A percentile compares a stretch with the other conserved stretches of the same genome.
Conservation (phyloP, 768 basidiomycete genomes). For the Leccinum barrowsii region DNA sequence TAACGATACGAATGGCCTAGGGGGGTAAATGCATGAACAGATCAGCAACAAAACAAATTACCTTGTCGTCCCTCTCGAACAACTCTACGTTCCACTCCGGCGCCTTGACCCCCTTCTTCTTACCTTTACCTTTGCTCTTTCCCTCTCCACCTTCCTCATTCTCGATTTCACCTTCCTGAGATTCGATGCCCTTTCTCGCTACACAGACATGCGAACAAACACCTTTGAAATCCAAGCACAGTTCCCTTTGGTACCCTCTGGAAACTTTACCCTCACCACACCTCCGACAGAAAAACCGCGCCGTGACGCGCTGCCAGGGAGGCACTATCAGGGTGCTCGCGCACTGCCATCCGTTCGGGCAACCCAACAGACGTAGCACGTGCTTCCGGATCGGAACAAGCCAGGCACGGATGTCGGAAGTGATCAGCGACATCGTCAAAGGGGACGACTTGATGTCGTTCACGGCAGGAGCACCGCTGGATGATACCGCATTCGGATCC, state of each 20-base stretch:
- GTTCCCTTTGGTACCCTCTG: constrained; percentile 34
- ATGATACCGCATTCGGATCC: constrained; percentile 5
- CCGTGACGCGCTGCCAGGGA: constrained; percentile 56
- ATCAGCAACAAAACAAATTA: constrained; percentile 15
- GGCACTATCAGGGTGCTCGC: constrained; percentile 45
- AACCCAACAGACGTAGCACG: constrained; percentile 48
- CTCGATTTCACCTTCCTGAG: not conserved
- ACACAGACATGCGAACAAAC: constrained; percentile 60
- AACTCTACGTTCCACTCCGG: constrained; percentile 44
- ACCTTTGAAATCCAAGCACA: constrained; percentile 52
- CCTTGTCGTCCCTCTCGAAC: constrained; percentile 62
- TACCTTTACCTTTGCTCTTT: not conserved
- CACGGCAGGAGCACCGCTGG: not conserved
- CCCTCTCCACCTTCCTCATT: constrained; percentile 21
- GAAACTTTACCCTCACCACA: constrained; percentile 41
- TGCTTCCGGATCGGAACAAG: constrained; percentile 38
- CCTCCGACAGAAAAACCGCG: constrained; percentile 53
- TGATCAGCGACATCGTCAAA: constrained; percentile 38
- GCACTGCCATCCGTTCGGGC: constrained; percentile 45
- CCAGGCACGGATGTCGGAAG: constrained; percentile 50
- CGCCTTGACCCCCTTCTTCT: constrained; percentile 19
- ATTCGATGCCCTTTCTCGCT: not conserved
- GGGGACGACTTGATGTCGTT: constrained; percentile 23
- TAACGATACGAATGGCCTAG: constrained; percentile 48
- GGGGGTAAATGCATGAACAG: not conserved